Evolutionary conservation across 129 eudicot genomes (phyloP).

Genomic region (Calendula officinalis): DNA sequence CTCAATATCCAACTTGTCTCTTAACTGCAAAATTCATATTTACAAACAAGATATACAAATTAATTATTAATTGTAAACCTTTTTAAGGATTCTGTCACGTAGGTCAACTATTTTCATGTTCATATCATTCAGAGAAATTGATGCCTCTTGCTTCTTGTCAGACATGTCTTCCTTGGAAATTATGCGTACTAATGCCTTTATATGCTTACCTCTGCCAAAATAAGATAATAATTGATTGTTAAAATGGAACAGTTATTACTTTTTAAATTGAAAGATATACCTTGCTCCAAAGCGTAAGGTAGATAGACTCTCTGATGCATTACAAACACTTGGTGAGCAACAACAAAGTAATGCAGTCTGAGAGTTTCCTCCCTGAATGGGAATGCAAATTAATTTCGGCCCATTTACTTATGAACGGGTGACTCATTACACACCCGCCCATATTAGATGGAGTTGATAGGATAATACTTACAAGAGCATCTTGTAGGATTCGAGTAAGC

Average conservation of each 20-base stretch:
- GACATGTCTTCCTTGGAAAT: constrained; percentile 42
- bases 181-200: constrained; percentile 53
- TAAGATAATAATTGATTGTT: neutral
- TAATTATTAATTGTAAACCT: constrained; percentile 33
- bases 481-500: constrained; percentile 86
- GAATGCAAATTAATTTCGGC: neutral
- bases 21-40: constrained; percentile 48
- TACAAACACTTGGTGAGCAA: constrained; percentile 83
- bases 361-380: constrained; percentile 72
- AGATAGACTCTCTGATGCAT: constrained; percentile 74
- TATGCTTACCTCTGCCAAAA: constrained; percentile 77
- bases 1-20: constrained; percentile 52
- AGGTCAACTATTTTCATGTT: constrained; percentile 34
- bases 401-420: neutral
- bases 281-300: constrained; percentile 93
- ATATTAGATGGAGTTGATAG: neutral
- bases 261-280: constrained; percentile 28
- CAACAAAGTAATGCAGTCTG: constrained; percentile 87
- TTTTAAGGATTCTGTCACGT: constrained; percentile 52
- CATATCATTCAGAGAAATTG: constrained; percentile 30
- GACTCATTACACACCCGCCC: neutral
- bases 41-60: neutral
- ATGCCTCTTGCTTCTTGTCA: constrained; percentile 37
- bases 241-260: neutral
- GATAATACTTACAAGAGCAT: constrained; percentile 69